Base-by-base conservation (phyloP, 2,329 filamentous ascomycete species). In the Sclerotinia trifoliorum region DNA sequence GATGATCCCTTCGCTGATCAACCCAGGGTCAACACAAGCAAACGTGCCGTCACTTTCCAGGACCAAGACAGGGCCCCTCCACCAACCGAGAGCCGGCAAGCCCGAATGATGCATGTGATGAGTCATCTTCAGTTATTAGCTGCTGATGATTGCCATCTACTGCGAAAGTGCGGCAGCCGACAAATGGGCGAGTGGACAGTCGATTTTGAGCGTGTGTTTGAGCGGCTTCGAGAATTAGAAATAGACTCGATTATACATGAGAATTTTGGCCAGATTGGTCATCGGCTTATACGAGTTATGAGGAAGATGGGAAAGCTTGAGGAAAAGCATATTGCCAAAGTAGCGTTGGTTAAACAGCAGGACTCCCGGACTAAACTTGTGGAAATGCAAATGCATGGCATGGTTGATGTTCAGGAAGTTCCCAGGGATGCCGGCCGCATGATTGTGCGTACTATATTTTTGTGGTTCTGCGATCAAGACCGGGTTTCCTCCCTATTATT, bases 331-430 rank as follows among this genome's bases (percentile, higher is more conserved):
- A 84, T 97, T 17, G 90, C 91, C 49, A 88, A 89, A 62, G 84
- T 93, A 67, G 91, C 91, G 65, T 86, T 99, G 70, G 90, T 97
- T 82, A 90, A 90, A 68, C 92, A 94, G 74, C 88, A 90, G 68
- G 92, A 97, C 65, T 87, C 98, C 32, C 92, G 95, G 58, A 88
- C 90, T 68, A 90, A 93, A 71, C 89, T 98, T 79, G 89, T 92
- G 19, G 88, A 89, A 70, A 91, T 99, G 85, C 92, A 96, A 73
- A 89, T 93, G 78, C 88, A 88, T 24, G 94, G 95, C 2, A 89
- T 95, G 70, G 88, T 97, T 17, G 93, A 98, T 73, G 87, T 96
- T 7, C 95, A 99, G 78, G 95, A 99, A 80, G 90, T 99, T 0
- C 95, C 95, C 0, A 91, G 92, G 72, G 94, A 98, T 75, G 90